Percentiles rank a stretch among this genome's conserved stretches.
Evolutionary conservation across 2,329 filamentous ascomycete species (phyloP).

Genomic region (Pyrenophora tritici-repentis): DNA sequence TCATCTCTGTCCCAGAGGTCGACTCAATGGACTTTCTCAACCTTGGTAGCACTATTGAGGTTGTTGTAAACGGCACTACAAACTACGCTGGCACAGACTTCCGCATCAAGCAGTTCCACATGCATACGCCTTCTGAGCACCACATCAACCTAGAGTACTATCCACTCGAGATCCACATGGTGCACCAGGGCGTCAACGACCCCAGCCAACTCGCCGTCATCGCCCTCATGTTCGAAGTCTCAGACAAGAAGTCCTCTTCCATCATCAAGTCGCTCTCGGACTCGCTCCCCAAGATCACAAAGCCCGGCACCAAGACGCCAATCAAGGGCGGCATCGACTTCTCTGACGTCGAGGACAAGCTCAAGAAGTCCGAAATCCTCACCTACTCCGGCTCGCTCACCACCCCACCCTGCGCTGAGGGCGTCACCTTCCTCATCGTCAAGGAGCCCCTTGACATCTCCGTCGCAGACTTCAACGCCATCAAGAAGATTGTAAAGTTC

Average conservation of each 20-base stretch:
- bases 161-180: slow-evolving; percentile 62
- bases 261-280: slow-evolving; percentile 37
- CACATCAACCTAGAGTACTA: slow-evolving; percentile 56
- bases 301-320: slow-evolving; percentile 46
- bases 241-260: slow-evolving; percentile 37
- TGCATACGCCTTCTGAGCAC: slow-evolving; percentile 66
- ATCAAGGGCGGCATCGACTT: slow-evolving; percentile 52
- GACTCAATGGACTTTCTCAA: slow-evolving; percentile 59
- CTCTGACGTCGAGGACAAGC: slow-evolving; percentile 45
- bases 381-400: slow-evolving; percentile 65
- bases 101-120: slow-evolving; percentile 61
- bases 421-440: slow-evolving; percentile 60
- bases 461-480: slow-evolving; percentile 56
- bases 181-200: slow-evolving; percentile 56
- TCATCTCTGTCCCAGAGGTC: slow-evolving; percentile 49
- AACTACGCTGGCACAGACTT: slow-evolving; percentile 49
- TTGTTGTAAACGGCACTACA: slow-evolving; percentile 59
- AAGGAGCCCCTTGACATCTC: slow-evolving; percentile 55
- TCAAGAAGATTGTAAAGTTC: slow-evolving; percentile 60
- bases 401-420: slow-evolving; percentile 66
- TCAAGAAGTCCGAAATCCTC: slow-evolving; percentile 50
- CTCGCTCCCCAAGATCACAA: slow-evolving; percentile 48
- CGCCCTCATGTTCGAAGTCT: slow-evolving; percentile 51
- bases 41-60: slow-evolving; percentile 62
- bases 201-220: slow-evolving; percentile 48